Conservation (phyloP, 768 basidiomycete genomes). For the Hortiboletus flavorubellus region DNA sequence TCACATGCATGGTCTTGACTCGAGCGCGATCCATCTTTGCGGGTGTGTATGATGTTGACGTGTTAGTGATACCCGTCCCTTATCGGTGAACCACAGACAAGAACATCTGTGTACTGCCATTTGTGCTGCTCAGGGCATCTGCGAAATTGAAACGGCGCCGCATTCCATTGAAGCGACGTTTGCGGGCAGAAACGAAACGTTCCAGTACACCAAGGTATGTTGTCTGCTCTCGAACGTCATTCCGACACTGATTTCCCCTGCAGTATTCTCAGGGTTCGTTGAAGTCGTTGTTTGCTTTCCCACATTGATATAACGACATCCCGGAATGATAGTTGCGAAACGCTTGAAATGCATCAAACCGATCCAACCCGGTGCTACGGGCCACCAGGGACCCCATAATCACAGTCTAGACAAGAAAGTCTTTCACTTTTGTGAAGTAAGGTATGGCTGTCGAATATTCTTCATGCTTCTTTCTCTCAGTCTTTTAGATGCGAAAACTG, state of each 20-base stretch:
- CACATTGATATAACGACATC: background rate
- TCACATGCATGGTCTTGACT: conserved; percentile 52
- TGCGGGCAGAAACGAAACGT: conserved; percentile 55
- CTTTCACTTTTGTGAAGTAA: conserved; percentile 54
- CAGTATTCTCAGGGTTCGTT: conserved; percentile 54
- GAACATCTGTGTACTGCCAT: conserved; percentile 43
- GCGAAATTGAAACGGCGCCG: conserved; percentile 56
- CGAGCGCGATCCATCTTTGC: conserved; percentile 48
- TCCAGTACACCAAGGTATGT: conserved; percentile 60
- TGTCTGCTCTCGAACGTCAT: background rate
- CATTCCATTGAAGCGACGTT: conserved; percentile 62
- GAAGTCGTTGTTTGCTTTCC: background rate
- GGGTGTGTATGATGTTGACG: conserved; percentile 36
- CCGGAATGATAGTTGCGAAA: conserved; percentile 38
- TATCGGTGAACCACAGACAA: conserved; percentile 37
- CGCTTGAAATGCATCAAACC: conserved; percentile 47
- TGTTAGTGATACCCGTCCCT: background rate
- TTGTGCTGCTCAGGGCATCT: conserved; percentile 49
- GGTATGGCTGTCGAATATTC: conserved; percentile 26
- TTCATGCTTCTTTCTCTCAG: background rate
- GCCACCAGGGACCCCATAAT: conserved; percentile 46
- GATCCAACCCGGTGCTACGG: conserved; percentile 40
- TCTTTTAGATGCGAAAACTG: conserved; percentile 48
- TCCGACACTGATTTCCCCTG: background rate
- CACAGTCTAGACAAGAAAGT: conserved; percentile 44